Evolutionary conservation across 352 stramenopile species (phyloP).

Genomic region (Globisporangium nodosum): DNA sequence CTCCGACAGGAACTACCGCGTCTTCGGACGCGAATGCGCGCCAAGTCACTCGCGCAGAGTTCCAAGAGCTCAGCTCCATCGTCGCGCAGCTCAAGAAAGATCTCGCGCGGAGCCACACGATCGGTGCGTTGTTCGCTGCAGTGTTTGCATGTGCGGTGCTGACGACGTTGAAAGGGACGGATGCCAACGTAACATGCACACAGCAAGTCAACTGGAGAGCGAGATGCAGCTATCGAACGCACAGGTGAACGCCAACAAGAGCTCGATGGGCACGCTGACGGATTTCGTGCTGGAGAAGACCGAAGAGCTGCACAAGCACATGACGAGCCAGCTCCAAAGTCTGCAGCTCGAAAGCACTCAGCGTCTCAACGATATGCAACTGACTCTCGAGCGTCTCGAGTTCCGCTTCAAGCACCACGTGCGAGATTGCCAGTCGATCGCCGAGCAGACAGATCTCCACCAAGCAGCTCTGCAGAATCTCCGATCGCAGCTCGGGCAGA

Average conservation of each 20-base stretch:
- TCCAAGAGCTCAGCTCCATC: constrained; percentile 40
- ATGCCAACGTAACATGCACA: no score
- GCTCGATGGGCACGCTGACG: constrained; percentile 29
- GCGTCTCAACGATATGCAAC: constrained; percentile 34
- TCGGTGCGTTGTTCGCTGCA: no score
- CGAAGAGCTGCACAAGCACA: constrained; percentile 29
- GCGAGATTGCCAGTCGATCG: constrained; percentile 40
- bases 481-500: constrained; percentile 34
- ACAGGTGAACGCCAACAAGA: constrained; percentile 43
- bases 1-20: constrained; percentile 9
- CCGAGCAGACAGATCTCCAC: constrained; percentile 40
- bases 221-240: constrained; percentile 41
- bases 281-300: constrained; percentile 48
- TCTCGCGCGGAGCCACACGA: constrained; percentile 24
- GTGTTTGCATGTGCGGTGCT: background rate
- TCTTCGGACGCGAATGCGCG: constrained; percentile 32
- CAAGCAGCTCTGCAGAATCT: constrained; percentile 35
- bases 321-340: constrained; percentile 32
- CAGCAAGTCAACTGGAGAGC: constrained; percentile 36
- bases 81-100: constrained; percentile 52
- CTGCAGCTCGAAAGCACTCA: constrained; percentile 43
- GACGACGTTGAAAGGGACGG: no score
- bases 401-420: constrained; percentile 65
- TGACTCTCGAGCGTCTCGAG: constrained; percentile 51
- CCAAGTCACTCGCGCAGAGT: constrained; percentile 47